Conservation (phyloP, 306 rosid genomes). For the Cucurbita pepo region DNA sequence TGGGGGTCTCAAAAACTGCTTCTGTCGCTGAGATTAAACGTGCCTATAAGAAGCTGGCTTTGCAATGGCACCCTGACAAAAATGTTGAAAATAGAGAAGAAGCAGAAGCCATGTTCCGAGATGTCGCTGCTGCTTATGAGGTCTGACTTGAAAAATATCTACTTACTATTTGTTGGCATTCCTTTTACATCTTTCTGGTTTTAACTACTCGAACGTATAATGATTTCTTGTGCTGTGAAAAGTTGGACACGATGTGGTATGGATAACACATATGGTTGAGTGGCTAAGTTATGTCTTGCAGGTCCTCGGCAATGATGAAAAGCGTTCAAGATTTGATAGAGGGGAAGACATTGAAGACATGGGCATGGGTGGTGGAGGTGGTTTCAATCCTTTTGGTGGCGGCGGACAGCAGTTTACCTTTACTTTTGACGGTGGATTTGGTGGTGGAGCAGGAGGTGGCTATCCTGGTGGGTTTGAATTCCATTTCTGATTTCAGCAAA, state of each 20-base stretch:
- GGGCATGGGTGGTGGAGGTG: slow-evolving; percentile 61
- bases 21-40: slow-evolving; percentile 79
- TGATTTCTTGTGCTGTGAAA: not conserved
- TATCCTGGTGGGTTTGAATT: slow-evolving; percentile 56
- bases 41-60: slow-evolving; percentile 93
- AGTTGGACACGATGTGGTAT: not conserved
- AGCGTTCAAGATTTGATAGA: slow-evolving; percentile 74
- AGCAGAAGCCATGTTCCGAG: slow-evolving; percentile 83
- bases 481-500: slow-evolving; percentile 34
- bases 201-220: not conserved
- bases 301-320: slow-evolving; percentile 86
- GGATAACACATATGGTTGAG: slow-evolving; percentile 5
- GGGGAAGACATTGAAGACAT: slow-evolving; percentile 93
- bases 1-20: slow-evolving; percentile 73
- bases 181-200: not conserved
- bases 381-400: slow-evolving; percentile 81
- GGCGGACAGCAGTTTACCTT: slow-evolving; percentile 70
- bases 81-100: slow-evolving; percentile 83
- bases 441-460: slow-evolving; percentile 27
- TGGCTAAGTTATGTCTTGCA: slow-evolving; percentile 13
- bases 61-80: slow-evolving; percentile 99
- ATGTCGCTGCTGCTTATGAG: slow-evolving; percentile 97
- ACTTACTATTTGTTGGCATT: not conserved
- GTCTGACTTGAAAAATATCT: slow-evolving; percentile 11
- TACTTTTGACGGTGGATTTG: slow-evolving; percentile 38